phyloP scores from a whole-genome alignment of 2,329 filamentous ascomycete genomes.

The Fusarium sterilihyphosum region DNA sequence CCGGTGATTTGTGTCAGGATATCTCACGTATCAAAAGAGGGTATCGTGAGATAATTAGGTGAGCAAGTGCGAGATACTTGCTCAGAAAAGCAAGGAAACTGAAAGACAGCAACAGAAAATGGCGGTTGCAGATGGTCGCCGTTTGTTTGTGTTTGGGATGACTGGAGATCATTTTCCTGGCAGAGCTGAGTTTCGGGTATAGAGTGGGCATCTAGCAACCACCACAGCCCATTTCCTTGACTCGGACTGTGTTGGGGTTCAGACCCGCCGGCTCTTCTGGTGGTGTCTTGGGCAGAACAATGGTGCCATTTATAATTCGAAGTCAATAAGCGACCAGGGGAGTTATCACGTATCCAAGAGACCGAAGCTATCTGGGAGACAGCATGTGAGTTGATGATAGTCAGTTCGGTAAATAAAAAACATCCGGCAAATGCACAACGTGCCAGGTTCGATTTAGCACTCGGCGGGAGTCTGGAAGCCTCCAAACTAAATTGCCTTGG shows the following conservation, averaged over 20 bases:
- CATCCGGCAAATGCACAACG: conserved; percentile 6
- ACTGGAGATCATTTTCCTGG: conserved; percentile 23
- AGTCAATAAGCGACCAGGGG: neutral
- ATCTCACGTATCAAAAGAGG: neutral
- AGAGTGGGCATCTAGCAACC: conserved; percentile 3
- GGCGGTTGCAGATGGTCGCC: neutral
- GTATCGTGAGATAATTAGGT: conserved; percentile 6
- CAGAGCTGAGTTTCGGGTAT: conserved; percentile 6
- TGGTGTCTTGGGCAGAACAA: conserved; percentile 23
- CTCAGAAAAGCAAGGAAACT: neutral
- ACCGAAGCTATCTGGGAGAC: neutral
- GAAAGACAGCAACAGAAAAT: neutral
- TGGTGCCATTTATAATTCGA: neutral
- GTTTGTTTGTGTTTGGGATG: conserved; percentile 3
- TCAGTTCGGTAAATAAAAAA: neutral
- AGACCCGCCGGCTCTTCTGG: neutral
- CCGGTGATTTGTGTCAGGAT: neutral
- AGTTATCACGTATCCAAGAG: neutral
- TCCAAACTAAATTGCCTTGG: conserved; percentile 6
- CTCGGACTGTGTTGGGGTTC: neutral
- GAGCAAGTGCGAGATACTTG: neutral
- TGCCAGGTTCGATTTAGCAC: neutral
- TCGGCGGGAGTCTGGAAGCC: conserved; percentile 1
- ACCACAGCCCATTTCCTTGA: neutral
- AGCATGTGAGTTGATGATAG: conserved; percentile 9